phyloP scores from a whole-genome alignment of 2,329 filamentous ascomycete genomes.

The Cadophora sp. region DNA sequence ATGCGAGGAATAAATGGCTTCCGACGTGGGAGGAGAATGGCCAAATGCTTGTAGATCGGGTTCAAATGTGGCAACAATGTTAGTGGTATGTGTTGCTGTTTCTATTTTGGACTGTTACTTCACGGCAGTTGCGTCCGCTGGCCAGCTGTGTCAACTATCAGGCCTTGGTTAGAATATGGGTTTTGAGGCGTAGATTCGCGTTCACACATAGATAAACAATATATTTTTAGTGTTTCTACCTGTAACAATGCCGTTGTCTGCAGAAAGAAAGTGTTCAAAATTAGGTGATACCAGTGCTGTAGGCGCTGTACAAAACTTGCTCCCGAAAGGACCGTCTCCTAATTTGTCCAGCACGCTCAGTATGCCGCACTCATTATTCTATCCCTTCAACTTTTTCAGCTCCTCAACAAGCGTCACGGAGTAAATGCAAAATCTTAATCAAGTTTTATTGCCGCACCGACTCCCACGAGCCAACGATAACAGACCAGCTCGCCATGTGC shows the following conservation, averaged over 20 bases:
- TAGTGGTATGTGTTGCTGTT: not conserved
- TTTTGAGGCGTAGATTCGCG: not conserved
- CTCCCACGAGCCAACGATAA: not conserved
- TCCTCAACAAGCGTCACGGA: not conserved
- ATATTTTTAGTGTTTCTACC: not conserved
- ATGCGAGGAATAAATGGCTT: conserved; percentile 67
- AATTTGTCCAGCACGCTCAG: not conserved
- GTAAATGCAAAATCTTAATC: not conserved
- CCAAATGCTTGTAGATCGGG: conserved; percentile 70
- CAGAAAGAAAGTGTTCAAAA: not conserved
- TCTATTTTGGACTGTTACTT: not conserved
- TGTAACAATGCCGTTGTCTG: too few relatives aligned
- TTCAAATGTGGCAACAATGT: conserved; percentile 74
- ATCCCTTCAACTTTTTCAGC: not conserved
- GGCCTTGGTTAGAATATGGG: not conserved
- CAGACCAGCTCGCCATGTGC: not conserved
- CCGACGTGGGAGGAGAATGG: conserved; percentile 70
- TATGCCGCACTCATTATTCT: not conserved
- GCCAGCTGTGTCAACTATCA: not conserved
- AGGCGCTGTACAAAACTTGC: not conserved
- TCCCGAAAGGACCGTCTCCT: not conserved
- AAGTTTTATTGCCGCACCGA: not conserved
- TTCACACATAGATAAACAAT: not conserved
- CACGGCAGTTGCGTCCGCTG: not conserved
- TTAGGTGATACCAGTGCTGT: not conserved